Evolutionary conservation across 257 asterid genomes (phyloP).

Genomic region (Gynochthodes officinalis): DNA sequence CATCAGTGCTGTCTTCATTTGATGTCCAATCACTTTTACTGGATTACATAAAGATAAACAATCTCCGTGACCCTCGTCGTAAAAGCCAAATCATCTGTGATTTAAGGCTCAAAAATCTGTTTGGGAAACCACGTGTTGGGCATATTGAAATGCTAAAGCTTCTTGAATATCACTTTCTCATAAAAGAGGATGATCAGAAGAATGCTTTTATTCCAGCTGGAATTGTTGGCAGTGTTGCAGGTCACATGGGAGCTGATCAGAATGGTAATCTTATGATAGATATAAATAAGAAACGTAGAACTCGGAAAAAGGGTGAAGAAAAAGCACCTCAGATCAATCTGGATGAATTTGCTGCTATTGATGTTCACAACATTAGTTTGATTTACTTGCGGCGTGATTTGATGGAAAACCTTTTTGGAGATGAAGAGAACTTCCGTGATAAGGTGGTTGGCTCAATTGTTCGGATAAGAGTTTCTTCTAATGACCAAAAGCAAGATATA

Average conservation of each 20-base stretch:
- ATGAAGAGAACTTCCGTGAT: conserved; percentile 53
- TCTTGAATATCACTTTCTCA: conserved; percentile 66
- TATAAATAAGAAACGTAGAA: conserved; percentile 52
- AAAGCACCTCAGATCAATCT: conserved; percentile 45
- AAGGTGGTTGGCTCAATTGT: conserved; percentile 76
- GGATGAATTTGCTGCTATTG: conserved; percentile 79
- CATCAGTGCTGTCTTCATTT: conserved; percentile 53
- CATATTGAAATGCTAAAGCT: conserved; percentile 83
- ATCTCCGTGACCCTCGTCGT: conserved; percentile 67
- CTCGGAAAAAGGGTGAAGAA: conserved; percentile 54
- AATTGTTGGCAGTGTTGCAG: conserved; percentile 40
- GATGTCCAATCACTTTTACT: conserved; percentile 62
- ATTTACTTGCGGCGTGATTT: conserved; percentile 68
- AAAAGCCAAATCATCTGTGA: conserved; percentile 78
- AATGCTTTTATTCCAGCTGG: conserved; percentile 56
- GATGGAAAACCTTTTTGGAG: conserved; percentile 66
- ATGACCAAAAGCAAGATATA: conserved; percentile 73
- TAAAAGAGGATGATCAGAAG: conserved; percentile 46
- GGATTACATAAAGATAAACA: conserved; percentile 61
- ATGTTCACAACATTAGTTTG: conserved; percentile 76
- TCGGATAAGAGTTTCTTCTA: conserved; percentile 66
- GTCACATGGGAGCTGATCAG: conserved; percentile 35
- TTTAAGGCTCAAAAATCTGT: conserved; percentile 60
- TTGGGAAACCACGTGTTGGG: conserved; percentile 70
- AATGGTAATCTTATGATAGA: conserved; percentile 21